Percentiles rank a stretch among this genome's conserved stretches.
phyloP scores from a whole-genome alignment of 2,329 filamentous ascomycete genomes.

The Ascochyta fabae region DNA sequence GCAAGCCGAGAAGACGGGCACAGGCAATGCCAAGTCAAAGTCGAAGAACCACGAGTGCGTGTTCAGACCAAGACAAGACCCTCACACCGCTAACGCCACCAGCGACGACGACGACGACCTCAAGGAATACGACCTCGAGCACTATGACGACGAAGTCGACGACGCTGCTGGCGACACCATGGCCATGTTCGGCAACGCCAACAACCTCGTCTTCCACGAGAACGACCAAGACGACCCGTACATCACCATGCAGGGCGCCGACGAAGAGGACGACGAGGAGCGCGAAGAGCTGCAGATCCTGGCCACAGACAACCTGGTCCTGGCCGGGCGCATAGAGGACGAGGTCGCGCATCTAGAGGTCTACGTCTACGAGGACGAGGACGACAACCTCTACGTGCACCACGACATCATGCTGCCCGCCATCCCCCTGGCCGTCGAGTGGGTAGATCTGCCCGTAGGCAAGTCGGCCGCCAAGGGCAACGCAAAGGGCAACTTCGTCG shows the following conservation, averaged over 20 bases:
- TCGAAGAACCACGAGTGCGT: slow-evolving; percentile 31
- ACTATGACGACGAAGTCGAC: slow-evolving; percentile 86
- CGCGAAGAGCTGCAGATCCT: slow-evolving; percentile 92
- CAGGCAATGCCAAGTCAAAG: slow-evolving; percentile 37
- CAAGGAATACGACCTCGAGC: slow-evolving; percentile 93
- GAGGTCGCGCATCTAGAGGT: slow-evolving; percentile 96
- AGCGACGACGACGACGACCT: slow-evolving; percentile 76
- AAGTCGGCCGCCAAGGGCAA: slow-evolving; percentile 62
- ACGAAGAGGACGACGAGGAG: slow-evolving; percentile 81
- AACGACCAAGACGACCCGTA: slow-evolving; percentile 96
- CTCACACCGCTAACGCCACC: slow-evolving; percentile 18
- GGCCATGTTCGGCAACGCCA: slow-evolving; percentile 95
- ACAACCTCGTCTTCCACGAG: slow-evolving; percentile 90
- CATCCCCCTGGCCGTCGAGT: slow-evolving; percentile 93
- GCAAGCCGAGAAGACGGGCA: slow-evolving; percentile 55
- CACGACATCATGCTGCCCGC: slow-evolving; percentile 99
- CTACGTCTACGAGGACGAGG: slow-evolving; percentile 94
- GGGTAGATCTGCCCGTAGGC: slow-evolving; percentile 90
- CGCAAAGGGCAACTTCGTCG: slow-evolving; percentile 85
- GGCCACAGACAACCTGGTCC: slow-evolving; percentile 87
- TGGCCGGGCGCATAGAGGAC: slow-evolving; percentile 94
- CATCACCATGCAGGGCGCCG: slow-evolving; percentile 79
- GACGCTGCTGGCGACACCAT: slow-evolving; percentile 75
- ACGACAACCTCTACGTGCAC: slow-evolving; percentile 97
- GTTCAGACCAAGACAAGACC: neutral